Evolutionary conservation across 805 yeast genomes (phyloP).

Genomic region (Wickerhamomyces strasburgensis): DNA sequence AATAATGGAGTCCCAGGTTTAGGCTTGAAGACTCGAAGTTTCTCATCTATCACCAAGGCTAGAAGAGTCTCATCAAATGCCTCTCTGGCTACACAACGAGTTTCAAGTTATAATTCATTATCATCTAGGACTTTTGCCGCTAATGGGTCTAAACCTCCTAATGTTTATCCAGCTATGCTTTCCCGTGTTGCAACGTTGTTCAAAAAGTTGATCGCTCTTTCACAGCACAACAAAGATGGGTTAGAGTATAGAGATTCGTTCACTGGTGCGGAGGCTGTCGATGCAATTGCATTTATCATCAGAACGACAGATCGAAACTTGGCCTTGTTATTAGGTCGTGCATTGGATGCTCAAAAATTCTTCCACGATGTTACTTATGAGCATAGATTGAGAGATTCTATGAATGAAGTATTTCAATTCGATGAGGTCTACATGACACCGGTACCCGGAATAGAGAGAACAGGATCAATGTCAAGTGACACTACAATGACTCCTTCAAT

Average conservation of each 20-base stretch:
- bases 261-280: constrained; percentile 92
- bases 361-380: constrained; percentile 96
- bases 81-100: constrained; percentile 21
- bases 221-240: constrained; percentile 85
- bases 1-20: constrained; percentile 25
- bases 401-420: constrained; percentile 82
- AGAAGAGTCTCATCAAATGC: constrained; percentile 23
- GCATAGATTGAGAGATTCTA: constrained; percentile 85
- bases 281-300: constrained; percentile 77
- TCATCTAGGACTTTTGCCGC: constrained; percentile 41
- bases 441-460: constrained; percentile 33
- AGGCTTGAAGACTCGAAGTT: constrained; percentile 42
- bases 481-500: constrained; percentile 12
- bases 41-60: constrained; percentile 33
- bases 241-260: constrained; percentile 88
- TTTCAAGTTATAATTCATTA: constrained; percentile 20
- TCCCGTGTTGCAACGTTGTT: constrained; percentile 81
- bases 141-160: constrained; percentile 45
- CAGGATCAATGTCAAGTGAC: constrained; percentile 19
- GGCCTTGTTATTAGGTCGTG: constrained; percentile 83
- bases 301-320: constrained; percentile 87
- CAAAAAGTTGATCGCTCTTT: constrained; percentile 60
- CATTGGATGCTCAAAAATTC: constrained; percentile 89
- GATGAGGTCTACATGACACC: constrained; percentile 42
- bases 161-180: constrained; percentile 84